A percentile compares a stretch with the other conserved stretches of the same genome.
These are phyloP conservation scores for Penicillium taxi DNA, from an alignment of 495 filamentous ascomycete species.

Conservation along the genomic window DNA sequence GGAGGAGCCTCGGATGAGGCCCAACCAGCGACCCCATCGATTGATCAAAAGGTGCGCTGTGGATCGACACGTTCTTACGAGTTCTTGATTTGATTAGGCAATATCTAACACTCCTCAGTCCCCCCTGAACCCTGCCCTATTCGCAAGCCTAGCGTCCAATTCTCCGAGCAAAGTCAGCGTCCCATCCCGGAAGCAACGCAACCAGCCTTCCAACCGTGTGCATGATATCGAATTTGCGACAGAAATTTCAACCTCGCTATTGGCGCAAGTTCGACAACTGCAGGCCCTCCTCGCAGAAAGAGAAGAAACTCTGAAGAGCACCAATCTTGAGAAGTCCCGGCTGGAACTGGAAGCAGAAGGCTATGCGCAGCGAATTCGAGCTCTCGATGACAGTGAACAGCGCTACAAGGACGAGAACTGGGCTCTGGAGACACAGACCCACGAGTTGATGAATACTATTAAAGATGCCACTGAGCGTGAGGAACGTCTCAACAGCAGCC, in stretches of 20 bases:
- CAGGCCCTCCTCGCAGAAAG: slow-evolving; percentile 76
- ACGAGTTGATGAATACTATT: slow-evolving; percentile 62
- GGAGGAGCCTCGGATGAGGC: slow-evolving; percentile 56
- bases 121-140: slow-evolving; percentile 66
- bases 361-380: slow-evolving; percentile 67
- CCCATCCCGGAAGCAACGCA: slow-evolving; percentile 76
- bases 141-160: slow-evolving; percentile 73
- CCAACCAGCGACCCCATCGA: slow-evolving; percentile 50
- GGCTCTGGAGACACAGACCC: slow-evolving; percentile 83
- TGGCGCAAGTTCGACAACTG: slow-evolving; percentile 80
- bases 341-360: slow-evolving; percentile 76
- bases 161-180: slow-evolving; percentile 87
- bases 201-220: slow-evolving; percentile 75
- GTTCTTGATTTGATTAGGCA: too few species aligned
- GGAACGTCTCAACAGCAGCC: slow-evolving; percentile 61
- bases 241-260: slow-evolving; percentile 84
- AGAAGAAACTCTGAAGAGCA: slow-evolving; percentile 72
- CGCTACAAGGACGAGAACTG: slow-evolving; percentile 97
- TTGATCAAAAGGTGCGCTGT: slow-evolving; percentile 54
- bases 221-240: slow-evolving; percentile 96
- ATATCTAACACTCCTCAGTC: slow-evolving; percentile 39
- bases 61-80: too few species aligned
- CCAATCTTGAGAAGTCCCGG: slow-evolving; percentile 63
- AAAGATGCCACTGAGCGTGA: slow-evolving; percentile 72
- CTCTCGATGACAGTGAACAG: slow-evolving; percentile 85